Conservation (phyloP, 2,329 filamentous ascomycete species). For the Aspergillus ochraceoroseus region DNA sequence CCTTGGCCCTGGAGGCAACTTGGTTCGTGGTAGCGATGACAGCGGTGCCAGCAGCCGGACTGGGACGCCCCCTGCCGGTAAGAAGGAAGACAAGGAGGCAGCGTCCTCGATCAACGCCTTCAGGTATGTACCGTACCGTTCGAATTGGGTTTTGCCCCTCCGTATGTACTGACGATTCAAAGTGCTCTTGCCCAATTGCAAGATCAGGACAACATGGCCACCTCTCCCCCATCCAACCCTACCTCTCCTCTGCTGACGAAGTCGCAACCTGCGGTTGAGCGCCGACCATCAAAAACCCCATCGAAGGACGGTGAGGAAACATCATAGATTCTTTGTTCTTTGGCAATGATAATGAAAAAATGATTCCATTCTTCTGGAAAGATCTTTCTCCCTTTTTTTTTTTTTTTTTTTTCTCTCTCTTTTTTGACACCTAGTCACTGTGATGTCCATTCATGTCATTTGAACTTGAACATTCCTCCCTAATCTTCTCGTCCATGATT, state of each 20-base stretch:
- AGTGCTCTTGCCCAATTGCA: conserved; percentile 48
- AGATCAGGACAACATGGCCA: conserved; percentile 44
- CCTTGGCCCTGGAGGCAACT: conserved; percentile 67
- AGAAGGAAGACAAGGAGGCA: conserved; percentile 58
- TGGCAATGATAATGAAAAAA: conserved; percentile 38
- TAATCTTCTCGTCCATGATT: conserved; percentile 26
- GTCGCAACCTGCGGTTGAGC: conserved; percentile 44
- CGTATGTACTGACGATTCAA: conserved; percentile 14
- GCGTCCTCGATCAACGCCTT: conserved; percentile 81
- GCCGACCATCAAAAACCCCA: conserved; percentile 42
- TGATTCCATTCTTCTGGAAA: conserved; percentile 36
- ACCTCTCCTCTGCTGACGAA: conserved; percentile 47
- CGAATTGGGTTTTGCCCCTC: not conserved
- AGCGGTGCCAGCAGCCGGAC: conserved; percentile 84
- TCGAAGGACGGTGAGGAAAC: conserved; percentile 40
- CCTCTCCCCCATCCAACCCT: conserved; percentile 47
- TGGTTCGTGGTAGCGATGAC: conserved; percentile 72
- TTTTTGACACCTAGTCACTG: conserved; percentile 17
- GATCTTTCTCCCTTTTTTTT: conserved; percentile 23
- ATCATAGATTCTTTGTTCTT: conserved; percentile 38
- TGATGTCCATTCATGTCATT: conserved; percentile 17
- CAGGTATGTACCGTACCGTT: conserved; percentile 60
- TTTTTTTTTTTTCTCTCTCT: conserved; percentile 6
- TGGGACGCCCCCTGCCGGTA: conserved; percentile 70
- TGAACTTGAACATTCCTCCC: conserved; percentile 20